Evolutionary conservation across 2,329 filamentous ascomycete genomes (phyloP).

Genomic region (Conoideocrella luteorostrata): DNA sequence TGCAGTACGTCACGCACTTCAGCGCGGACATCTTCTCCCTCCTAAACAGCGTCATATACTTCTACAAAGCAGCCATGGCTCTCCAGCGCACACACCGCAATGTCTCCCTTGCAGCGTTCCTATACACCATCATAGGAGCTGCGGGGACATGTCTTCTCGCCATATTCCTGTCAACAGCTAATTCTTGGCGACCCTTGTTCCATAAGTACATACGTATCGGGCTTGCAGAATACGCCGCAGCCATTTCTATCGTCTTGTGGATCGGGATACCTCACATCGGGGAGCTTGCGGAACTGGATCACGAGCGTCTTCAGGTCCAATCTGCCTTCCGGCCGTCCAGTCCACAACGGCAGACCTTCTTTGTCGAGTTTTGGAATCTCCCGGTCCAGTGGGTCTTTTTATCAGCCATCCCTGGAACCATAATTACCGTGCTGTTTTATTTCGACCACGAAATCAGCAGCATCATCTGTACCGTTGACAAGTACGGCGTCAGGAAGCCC

Average conservation of each 20-base stretch:
- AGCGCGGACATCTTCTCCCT: constrained; percentile 61
- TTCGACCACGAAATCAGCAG: constrained; percentile 65
- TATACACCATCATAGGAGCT: constrained; percentile 59
- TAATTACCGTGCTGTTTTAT: constrained; percentile 62
- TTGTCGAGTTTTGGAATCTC: constrained; percentile 58
- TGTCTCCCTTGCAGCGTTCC: constrained; percentile 55
- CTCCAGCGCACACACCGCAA: constrained; percentile 50
- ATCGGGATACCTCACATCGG: constrained; percentile 57
- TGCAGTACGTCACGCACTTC: constrained; percentile 63
- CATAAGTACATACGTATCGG: constrained; percentile 56
- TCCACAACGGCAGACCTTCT: constrained; percentile 48
- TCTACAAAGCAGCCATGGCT: constrained; percentile 61
- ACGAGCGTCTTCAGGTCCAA: constrained; percentile 51
- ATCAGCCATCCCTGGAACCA: constrained; percentile 54
- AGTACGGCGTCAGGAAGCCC: constrained; percentile 55
- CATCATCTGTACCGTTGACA: constrained; percentile 58
- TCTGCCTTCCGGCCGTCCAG: constrained; percentile 49
- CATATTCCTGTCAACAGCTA: constrained; percentile 54
- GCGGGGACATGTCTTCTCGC: constrained; percentile 57
- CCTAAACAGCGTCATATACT: constrained; percentile 62
- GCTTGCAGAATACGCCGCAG: constrained; percentile 57
- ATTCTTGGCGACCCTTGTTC: constrained; percentile 55
- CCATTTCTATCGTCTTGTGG: constrained; percentile 60
- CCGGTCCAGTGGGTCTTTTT: constrained; percentile 53
- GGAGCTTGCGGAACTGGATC: constrained; percentile 51